Percentiles rank a stretch among this genome's conserved stretches.
Evolutionary conservation across 495 filamentous ascomycete species (phyloP).

Genomic region (Xylaria venustula): DNA sequence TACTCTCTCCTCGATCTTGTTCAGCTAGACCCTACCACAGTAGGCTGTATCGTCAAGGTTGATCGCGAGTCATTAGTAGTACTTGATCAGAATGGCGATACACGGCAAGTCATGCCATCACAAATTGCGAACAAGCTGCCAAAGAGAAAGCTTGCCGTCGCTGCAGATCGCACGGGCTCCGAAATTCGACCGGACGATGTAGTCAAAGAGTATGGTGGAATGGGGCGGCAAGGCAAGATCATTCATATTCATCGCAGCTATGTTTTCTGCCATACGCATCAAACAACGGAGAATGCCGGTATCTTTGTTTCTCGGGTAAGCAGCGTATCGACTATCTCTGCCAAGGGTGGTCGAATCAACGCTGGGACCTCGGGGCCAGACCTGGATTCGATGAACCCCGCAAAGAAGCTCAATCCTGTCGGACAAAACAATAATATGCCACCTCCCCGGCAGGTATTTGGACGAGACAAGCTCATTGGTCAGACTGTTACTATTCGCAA

Average conservation of each 20-base stretch:
- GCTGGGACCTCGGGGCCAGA: conserved; percentile 61
- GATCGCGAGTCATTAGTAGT: conserved; percentile 89
- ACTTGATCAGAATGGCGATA: conserved; percentile 84
- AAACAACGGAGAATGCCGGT: conserved; percentile 84
- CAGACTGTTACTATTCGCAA: conserved; percentile 84
- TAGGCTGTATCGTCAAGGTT: conserved; percentile 90
- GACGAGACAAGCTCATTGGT: conserved; percentile 81
- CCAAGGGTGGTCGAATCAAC: conserved; percentile 76
- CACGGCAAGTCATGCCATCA: conserved; percentile 78
- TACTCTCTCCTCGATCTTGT: conserved; percentile 92
- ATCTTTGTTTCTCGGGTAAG: conserved; percentile 84
- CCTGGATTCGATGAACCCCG: conserved; percentile 89
- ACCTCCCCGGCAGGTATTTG: conserved; percentile 68
- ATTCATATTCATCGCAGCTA: conserved; percentile 88
- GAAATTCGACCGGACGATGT: conserved; percentile 90
- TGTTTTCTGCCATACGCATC: conserved; percentile 80
- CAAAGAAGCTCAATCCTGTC: conserved; percentile 61
- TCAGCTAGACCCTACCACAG: conserved; percentile 87
- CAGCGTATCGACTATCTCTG: conserved; percentile 83
- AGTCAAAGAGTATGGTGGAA: conserved; percentile 84
- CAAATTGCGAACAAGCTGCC: conserved; percentile 86
- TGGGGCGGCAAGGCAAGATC: conserved; percentile 81
- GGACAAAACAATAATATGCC: conserved; percentile 61
- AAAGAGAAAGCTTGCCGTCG: conserved; percentile 75
- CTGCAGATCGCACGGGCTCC: conserved; percentile 88